Percentiles rank a stretch among this genome's conserved stretches.
phyloP scores from a whole-genome alignment of 176 grass and related monocot genomes.

The Rhynchospora breviuscula region DNA sequence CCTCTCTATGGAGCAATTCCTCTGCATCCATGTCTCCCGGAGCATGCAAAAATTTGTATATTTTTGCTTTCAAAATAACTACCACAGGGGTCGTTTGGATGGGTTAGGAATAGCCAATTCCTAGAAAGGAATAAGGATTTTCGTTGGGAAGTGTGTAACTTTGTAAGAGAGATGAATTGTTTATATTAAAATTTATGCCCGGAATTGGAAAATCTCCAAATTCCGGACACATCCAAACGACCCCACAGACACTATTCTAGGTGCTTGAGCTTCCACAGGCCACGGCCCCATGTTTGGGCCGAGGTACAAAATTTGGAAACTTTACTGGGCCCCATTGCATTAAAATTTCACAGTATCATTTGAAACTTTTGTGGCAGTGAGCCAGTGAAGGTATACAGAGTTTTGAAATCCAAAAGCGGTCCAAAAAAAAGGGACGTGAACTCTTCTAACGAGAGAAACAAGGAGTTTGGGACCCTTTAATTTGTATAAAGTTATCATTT shows the following conservation, averaged over 20 bases:
- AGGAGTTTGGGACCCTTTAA: not conserved
- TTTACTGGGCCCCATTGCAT: constrained; percentile 7
- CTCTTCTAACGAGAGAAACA: constrained; percentile 7
- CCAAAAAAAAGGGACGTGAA: not conserved
- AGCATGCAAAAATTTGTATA: not conserved
- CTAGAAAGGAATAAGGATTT: too few relatives aligned
- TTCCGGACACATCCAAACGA: too few relatives aligned
- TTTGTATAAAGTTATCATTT: not conserved
- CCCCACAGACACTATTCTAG: too few relatives aligned
- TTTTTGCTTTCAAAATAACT: not conserved
- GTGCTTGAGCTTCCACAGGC: not conserved
- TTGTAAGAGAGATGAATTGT: too few relatives aligned
- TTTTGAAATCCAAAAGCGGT: not conserved
- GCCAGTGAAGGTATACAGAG: not conserved
- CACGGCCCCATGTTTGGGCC: constrained; percentile 5
- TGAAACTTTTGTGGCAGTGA: not conserved
- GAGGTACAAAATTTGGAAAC: constrained; percentile 1
- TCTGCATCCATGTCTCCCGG: not conserved
- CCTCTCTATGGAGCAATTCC: not conserved
- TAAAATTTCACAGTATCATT: not conserved
- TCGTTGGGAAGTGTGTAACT: too few relatives aligned
- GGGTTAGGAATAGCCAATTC: too few relatives aligned
- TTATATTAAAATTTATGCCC: too few relatives aligned
- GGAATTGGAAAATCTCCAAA: too few relatives aligned
- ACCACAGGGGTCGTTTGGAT: too few relatives aligned